These are phyloP conservation scores for Smittium culicis DNA, from an alignment of 371 early-diverging fungal species.

Conservation along the genomic window DNA sequence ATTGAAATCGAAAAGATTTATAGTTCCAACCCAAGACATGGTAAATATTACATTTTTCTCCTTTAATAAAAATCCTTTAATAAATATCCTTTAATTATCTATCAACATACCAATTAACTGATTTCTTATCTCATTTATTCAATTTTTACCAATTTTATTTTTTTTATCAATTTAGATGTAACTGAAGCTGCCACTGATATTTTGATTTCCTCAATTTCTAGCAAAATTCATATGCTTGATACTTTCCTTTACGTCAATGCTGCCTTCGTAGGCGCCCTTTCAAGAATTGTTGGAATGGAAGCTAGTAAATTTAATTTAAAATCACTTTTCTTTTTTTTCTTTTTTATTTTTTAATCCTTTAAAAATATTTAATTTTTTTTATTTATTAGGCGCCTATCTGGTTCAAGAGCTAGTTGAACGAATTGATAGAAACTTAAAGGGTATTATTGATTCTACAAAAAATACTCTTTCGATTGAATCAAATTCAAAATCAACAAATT, in stretches of 20 bases:
- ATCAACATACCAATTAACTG: background rate
- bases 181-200: constrained; percentile 66
- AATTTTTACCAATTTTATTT: background rate
- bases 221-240: constrained; percentile 68
- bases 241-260: constrained; percentile 81
- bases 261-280: constrained; percentile 64
- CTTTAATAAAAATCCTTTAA: background rate
- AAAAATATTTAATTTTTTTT: constrained; percentile 28
- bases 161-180: constrained; percentile 38
- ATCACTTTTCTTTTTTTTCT: no score
- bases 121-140: background rate
- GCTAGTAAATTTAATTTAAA: constrained; percentile 35
- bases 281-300: constrained; percentile 70
- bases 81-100: background rate
- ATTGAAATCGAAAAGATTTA: constrained; percentile 64
- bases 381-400: constrained; percentile 51
- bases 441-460: constrained; percentile 13
- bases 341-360: no score
- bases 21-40: constrained; percentile 63
- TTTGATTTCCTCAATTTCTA: constrained; percentile 56
- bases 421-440: constrained; percentile 44
- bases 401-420: constrained; percentile 69
- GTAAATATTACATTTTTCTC: background rate
- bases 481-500: no score
- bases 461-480: background rate